Percentiles rank a stretch among this genome's conserved stretches.
phyloP scores from a whole-genome alignment of 805 yeast species.

The Komagataella mondaviorum region DNA sequence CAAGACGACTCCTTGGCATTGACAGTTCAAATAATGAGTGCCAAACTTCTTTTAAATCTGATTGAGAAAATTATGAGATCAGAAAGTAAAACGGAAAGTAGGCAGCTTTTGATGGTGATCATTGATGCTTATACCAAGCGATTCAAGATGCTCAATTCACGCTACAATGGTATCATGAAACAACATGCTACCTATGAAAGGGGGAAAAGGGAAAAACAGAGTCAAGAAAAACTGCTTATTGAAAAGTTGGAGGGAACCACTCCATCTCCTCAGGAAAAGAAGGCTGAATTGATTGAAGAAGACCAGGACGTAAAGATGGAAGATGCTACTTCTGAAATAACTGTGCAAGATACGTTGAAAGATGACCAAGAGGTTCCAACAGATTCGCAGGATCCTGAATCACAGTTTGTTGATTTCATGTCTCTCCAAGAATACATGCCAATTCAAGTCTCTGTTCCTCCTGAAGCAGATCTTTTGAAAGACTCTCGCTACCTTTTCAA shows the following conservation, averaged over 20 bases:
- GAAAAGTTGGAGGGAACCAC: constrained; percentile 1
- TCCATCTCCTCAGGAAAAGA: constrained; percentile 1
- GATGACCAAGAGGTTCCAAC: constrained; percentile 1
- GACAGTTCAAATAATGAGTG: constrained; percentile 94
- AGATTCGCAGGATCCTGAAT: constrained; percentile 3
- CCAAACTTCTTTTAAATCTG: constrained; percentile 73
- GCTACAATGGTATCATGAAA: constrained; percentile 50
- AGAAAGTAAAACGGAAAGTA: constrained; percentile 68
- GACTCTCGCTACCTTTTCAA: constrained; percentile 83
- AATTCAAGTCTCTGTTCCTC: constrained; percentile 38
- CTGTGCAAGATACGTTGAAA: constrained; percentile 8
- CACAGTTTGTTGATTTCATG: constrained; percentile 18
- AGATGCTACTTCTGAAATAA: constrained; percentile 2
- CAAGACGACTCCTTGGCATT: constrained; percentile 74
- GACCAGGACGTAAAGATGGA: constrained; percentile 1
- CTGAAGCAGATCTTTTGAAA: constrained; percentile 56
- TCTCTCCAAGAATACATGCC: constrained; percentile 40
- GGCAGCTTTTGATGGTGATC: constrained; percentile 75
- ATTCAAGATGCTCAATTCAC: constrained; percentile 61
- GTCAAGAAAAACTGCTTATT: constrained; percentile 7
- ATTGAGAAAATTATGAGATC: constrained; percentile 80
- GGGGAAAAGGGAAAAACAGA: constrained; percentile 26
- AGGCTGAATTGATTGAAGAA: constrained; percentile 6
- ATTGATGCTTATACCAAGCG: constrained; percentile 81
- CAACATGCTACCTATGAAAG: constrained; percentile 43